Evolutionary conservation across 768 basidiomycete genomes (phyloP).

Genomic region (Collybiopsis luxurians): DNA sequence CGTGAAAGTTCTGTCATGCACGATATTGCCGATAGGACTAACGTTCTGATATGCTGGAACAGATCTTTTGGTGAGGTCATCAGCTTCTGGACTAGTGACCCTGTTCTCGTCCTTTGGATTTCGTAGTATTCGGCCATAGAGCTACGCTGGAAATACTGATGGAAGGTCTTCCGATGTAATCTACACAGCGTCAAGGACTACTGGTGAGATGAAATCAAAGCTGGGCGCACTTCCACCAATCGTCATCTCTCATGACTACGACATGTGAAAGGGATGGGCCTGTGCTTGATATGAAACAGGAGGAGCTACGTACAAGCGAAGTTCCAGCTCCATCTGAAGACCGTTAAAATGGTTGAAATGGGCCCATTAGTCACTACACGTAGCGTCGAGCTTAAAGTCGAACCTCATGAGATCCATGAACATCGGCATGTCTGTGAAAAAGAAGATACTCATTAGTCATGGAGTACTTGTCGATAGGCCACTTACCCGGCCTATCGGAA

Average conservation of each 20-base stretch:
- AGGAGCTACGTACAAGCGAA: too few species aligned
- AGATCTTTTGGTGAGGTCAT: constrained; percentile 18
- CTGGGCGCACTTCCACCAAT: constrained; percentile 12
- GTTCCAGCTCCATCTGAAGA: constrained; percentile 13
- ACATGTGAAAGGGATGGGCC: too few species aligned
- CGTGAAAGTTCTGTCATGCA: background rate
- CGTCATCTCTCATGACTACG: constrained; percentile 14
- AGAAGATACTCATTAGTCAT: background rate
- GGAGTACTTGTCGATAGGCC: background rate
- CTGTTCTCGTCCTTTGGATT: constrained; percentile 12
- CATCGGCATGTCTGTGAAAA: constrained; percentile 10
- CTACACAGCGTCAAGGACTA: background rate
- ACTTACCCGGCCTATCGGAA: constrained; percentile 27
- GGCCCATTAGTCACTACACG: background rate
- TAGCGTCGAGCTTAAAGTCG: background rate
- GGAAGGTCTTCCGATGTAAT: constrained; percentile 20
- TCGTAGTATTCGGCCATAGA: constrained; percentile 11
- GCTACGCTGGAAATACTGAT: constrained; percentile 19
- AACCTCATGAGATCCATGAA: constrained; percentile 12
- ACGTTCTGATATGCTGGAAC: constrained; percentile 14
- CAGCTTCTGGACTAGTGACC: constrained; percentile 12
- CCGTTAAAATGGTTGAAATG: too few species aligned
- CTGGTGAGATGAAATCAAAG: background rate
- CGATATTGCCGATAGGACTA: constrained; percentile 8
- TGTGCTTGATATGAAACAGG: too few species aligned